Conservation (phyloP, 352 stramenopile species). For the Globisporangium okanoganense region DNA sequence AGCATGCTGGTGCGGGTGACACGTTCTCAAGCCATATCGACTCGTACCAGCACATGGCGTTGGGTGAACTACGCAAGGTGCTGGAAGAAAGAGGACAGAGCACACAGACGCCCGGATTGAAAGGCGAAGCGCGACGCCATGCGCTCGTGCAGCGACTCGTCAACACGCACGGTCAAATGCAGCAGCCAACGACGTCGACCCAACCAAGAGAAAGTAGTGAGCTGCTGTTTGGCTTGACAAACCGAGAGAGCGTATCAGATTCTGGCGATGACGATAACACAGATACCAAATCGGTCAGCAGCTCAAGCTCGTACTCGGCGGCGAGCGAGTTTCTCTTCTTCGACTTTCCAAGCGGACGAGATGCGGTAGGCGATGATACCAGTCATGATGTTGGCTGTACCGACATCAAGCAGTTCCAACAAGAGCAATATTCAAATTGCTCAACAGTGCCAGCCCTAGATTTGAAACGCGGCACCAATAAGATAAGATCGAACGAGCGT, state of each 20-base stretch:
- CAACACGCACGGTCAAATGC: constrained; percentile 10
- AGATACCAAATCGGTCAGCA: constrained; percentile 24
- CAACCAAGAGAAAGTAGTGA: neutral
- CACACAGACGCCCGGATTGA: constrained; percentile 39
- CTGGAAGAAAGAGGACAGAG: constrained; percentile 29
- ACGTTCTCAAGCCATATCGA: neutral
- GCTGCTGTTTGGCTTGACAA: neutral
- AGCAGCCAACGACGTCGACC: neutral
- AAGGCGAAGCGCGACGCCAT: constrained; percentile 39
- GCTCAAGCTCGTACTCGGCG: constrained; percentile 35
- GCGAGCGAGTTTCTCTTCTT: constrained; percentile 46
- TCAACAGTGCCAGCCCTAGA: neutral
- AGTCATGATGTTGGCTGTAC: neutral
- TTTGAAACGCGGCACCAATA: neutral
- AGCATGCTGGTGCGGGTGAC: neutral
- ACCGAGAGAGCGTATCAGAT: neutral
- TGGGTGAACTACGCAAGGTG: constrained; percentile 32
- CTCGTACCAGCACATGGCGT: constrained; percentile 14
- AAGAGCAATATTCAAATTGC: neutral
- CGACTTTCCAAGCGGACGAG: constrained; percentile 14
- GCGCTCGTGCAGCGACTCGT: constrained; percentile 40
- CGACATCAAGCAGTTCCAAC: neutral
- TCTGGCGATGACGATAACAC: constrained; percentile 10
- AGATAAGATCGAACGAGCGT: neutral
- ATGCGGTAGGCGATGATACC: neutral